These are phyloP conservation scores for Detonula confervacea DNA, from an alignment of 352 stramenopile species.

Conservation along the genomic window DNA sequence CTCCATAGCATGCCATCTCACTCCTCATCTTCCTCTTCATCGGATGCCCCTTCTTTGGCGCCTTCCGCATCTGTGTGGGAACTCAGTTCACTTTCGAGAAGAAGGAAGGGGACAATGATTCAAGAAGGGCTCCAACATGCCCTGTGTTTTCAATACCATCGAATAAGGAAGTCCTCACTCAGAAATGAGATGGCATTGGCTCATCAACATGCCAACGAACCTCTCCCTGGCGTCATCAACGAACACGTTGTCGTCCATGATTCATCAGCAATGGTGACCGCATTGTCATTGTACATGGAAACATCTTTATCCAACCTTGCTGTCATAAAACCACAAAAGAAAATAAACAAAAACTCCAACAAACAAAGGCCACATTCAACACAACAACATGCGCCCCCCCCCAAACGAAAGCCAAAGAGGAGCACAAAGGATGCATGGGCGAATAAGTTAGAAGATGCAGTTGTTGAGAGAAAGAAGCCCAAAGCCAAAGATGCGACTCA, in stretches of 20 bases:
- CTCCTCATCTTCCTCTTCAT: neutral
- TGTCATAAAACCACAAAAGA: too few species aligned
- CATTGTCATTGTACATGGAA: too few species aligned
- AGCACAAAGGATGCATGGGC: neutral
- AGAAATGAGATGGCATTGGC: neutral
- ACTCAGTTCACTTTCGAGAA: neutral
- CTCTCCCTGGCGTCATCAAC: neutral
- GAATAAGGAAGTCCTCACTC: neutral
- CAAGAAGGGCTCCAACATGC: neutral
- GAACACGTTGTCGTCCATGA: neutral
- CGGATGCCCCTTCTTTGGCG: neutral
- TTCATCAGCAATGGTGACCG: too few species aligned
- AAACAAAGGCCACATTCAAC: too few species aligned
- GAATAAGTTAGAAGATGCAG: neutral
- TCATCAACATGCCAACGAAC: neutral
- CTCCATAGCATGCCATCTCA: neutral
- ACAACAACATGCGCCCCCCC: too few species aligned
- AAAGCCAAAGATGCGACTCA: neutral
- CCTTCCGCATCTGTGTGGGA: neutral
- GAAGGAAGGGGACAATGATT: neutral
- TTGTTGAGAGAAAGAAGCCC: neutral
- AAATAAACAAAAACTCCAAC: too few species aligned
- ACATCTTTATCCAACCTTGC: too few species aligned
- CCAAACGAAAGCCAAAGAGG: neutral
- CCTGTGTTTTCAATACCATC: neutral